phyloP scores from a whole-genome alignment of 345 rosid species.

The Conringia planisiliqua region DNA sequence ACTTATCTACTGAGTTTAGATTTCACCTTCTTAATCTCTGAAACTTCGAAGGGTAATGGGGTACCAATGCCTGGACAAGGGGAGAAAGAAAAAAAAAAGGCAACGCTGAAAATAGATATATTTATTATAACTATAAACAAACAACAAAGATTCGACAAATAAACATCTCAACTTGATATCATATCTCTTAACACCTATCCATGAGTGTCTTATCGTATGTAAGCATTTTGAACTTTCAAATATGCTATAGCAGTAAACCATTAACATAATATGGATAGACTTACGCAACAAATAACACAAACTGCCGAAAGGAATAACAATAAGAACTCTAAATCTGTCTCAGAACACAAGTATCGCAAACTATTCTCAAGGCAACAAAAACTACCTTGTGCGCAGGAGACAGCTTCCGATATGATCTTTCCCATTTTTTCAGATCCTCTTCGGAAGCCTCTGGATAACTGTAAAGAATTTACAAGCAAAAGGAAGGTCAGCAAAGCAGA shows the following conservation, averaged over 20 bases:
- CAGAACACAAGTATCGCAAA: conserved; percentile 1
- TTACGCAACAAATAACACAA: background rate
- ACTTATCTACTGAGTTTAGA: background rate
- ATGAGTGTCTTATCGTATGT: background rate
- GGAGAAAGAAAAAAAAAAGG: background rate
- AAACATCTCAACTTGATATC: background rate
- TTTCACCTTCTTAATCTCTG: conserved; percentile 56
- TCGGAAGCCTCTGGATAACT: conserved; percentile 92
- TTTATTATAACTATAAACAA: background rate
- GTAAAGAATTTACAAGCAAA: background rate
- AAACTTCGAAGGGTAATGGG: conserved; percentile 68
- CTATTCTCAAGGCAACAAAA: background rate
- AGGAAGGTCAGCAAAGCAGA: background rate
- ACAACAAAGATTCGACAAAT: background rate
- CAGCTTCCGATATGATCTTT: conserved; percentile 75
- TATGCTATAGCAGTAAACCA: background rate
- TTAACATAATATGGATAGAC: background rate
- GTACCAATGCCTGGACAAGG: conserved; percentile 59
- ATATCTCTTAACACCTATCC: background rate
- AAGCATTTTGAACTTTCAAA: background rate
- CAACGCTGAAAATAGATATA: background rate
- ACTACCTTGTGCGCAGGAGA: conserved; percentile 71
- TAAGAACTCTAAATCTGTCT: background rate
- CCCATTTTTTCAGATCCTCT: conserved; percentile 79
- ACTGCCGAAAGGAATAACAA: background rate